Evolutionary conservation across 805 yeast species (phyloP), one percentile per base, ranked within the genome.

Genomic region (Lachancea sp.): DNA sequence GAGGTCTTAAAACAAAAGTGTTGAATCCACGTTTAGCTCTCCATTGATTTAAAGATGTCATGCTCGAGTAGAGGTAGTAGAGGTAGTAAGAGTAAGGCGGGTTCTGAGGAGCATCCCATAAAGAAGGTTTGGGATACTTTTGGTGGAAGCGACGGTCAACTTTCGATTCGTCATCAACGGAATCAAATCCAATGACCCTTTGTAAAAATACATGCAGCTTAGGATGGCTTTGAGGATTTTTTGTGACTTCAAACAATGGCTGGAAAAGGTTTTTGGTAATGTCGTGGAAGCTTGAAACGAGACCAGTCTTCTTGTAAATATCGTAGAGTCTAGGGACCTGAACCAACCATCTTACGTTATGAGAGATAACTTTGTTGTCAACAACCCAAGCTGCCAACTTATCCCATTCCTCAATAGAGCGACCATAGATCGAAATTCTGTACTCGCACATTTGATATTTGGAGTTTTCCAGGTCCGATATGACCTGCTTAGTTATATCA

Each of bases 11-110:
- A n/a, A 88, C 95, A 66, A 93, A 82, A 0, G 97, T 90, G 63
- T 85, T 90, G 66, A 79, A 85, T 0, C 85, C 84, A 47, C 90
- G 75, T 47, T 70, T 73, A 29, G 73, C 68, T 67, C 99, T 78
- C 79, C 91, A 84, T 51, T 82, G 80, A 60, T 93, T 93, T 63
- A 93, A 74, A 8, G 95, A 78, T 2, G 95, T 79, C 65, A 93
- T 65, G 66, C 90, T 90, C 25, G 96, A 83, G 63, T 79, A 91
- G 47, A 93, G 62, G 68, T 90, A 90, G 69, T 93, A 93, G 53
- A 93, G 65, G 66, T 89, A 91, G 71, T 93, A 93, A 1, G 96
- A 86, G 68, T 95, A 93, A n/a, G 99, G 99, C 9, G 99, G 99
- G 67, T 91, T 93, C 56, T 75, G 77, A 3, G 76, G 59, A 33